Evolutionary conservation across 257 asterid genomes (phyloP).

Genomic region (Avicennia marina): DNA sequence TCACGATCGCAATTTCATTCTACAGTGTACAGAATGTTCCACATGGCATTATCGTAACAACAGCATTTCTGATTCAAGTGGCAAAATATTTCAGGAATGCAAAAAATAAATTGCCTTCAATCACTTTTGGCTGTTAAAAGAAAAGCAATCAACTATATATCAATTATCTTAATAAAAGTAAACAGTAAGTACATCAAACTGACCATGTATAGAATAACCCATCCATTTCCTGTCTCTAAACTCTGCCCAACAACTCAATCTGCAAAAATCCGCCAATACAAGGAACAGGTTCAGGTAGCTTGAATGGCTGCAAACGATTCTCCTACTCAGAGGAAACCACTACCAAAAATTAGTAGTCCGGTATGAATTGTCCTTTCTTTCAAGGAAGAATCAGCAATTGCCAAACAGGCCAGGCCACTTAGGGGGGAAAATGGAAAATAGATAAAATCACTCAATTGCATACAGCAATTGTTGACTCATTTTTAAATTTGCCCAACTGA

Average conservation of each 20-base stretch:
- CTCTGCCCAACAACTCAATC: constrained; percentile 69
- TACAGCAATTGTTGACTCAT: too few species aligned
- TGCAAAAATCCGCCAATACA: constrained; percentile 73
- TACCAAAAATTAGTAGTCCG: constrained; percentile 3
- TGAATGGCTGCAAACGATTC: constrained; percentile 63
- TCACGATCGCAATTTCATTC: too few species aligned
- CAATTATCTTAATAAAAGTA: not conserved
- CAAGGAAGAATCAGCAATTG: too few species aligned
- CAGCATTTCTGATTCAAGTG: too few species aligned
- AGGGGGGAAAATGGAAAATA: too few species aligned
- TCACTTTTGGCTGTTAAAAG: not conserved
- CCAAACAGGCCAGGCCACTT: too few species aligned
- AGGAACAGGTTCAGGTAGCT: constrained; percentile 74
- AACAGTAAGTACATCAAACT: constrained; percentile 20
- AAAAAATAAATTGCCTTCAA: not conserved
- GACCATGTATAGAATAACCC: constrained; percentile 68
- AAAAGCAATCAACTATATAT: not conserved
- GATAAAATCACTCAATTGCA: too few species aligned
- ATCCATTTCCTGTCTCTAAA: constrained; percentile 62
- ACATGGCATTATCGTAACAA: too few species aligned
- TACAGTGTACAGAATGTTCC: too few species aligned
- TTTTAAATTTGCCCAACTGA: too few species aligned
- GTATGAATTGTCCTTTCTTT: not conserved
- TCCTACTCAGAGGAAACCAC: constrained; percentile 41
- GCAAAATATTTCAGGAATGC: too few species aligned